phyloP scores from a whole-genome alignment of 768 basidiomycete genomes.

The Russula sp. region DNA sequence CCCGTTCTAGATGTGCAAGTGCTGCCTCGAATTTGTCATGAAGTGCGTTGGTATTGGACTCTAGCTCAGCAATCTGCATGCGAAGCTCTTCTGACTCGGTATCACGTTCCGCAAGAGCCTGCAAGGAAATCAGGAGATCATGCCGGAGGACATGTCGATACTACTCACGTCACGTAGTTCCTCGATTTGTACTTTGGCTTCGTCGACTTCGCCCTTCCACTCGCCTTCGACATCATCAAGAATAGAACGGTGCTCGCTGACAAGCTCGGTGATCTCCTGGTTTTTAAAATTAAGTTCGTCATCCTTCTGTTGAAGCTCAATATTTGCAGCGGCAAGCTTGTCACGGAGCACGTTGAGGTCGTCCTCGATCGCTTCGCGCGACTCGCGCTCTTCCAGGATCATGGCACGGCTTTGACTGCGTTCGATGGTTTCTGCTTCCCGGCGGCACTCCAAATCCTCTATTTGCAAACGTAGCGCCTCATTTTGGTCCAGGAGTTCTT shows the following conservation, averaged over 20 bases:
- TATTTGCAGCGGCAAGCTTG: slow-evolving; percentile 69
- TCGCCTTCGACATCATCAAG: slow-evolving; percentile 71
- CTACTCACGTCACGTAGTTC: slow-evolving; percentile 63
- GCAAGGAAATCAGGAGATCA: not conserved
- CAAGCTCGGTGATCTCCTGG: slow-evolving; percentile 70
- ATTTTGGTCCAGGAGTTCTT: slow-evolving; percentile 58
- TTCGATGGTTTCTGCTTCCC: slow-evolving; percentile 57
- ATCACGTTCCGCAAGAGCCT: slow-evolving; percentile 76
- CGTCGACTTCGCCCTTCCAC: slow-evolving; percentile 85
- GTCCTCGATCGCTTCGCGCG: slow-evolving; percentile 72
- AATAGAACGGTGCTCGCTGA: slow-evolving; percentile 65
- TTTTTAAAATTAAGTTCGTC: slow-evolving; percentile 79
- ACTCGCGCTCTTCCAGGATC: slow-evolving; percentile 63
- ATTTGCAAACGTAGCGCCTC: slow-evolving; percentile 57
- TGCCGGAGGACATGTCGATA: not conserved
- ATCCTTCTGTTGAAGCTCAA: slow-evolving; percentile 80
- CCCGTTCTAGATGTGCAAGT: slow-evolving; percentile 67
- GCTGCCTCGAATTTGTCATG: slow-evolving; percentile 70
- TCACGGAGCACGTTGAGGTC: slow-evolving; percentile 67
- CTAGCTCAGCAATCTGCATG: slow-evolving; percentile 66
- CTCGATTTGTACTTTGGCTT: slow-evolving; percentile 68
- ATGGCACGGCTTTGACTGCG: slow-evolving; percentile 68
- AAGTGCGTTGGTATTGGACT: slow-evolving; percentile 61
- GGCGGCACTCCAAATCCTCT: slow-evolving; percentile 55
- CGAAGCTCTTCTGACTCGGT: slow-evolving; percentile 69